A percentile compares a stretch with the other conserved stretches of the same genome.
Conservation (phyloP, 1,284 basidiomycete genomes). For the Leccinum subrobustum region DNA sequence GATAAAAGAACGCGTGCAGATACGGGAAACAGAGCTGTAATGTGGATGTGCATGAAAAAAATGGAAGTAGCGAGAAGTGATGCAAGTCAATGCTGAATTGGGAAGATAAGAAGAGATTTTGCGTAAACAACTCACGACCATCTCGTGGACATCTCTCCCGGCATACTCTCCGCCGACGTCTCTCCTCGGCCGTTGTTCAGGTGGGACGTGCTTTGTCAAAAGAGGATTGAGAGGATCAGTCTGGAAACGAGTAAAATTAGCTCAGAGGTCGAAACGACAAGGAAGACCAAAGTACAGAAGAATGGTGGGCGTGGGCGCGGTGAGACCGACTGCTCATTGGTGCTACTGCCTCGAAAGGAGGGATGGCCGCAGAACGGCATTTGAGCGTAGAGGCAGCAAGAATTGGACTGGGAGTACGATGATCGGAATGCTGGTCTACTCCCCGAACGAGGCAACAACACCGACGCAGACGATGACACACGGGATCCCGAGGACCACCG, state of each 20-base stretch:
- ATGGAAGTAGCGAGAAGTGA: slow-evolving; percentile 6
- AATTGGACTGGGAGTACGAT: not conserved
- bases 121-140: slow-evolving; percentile 59
- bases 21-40: slow-evolving; percentile 23
- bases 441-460: slow-evolving; percentile 10
- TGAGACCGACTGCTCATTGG: slow-evolving; percentile 6
- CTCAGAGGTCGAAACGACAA: not conserved
- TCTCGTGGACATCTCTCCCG: slow-evolving; percentile 64
- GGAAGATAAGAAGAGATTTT: slow-evolving; percentile 15
- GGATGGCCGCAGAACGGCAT: not conserved
- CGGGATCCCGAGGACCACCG: slow-evolving; percentile 20
- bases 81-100: slow-evolving; percentile 5
- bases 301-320: slow-evolving; percentile 2
- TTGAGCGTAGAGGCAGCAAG: slow-evolving; percentile 2
- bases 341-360: slow-evolving; percentile 6
- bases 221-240: slow-evolving; percentile 78
- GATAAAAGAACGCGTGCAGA: slow-evolving; percentile 25
- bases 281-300: slow-evolving; percentile 2
- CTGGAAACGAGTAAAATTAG: slow-evolving; percentile 46
- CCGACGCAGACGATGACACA: slow-evolving; percentile 35
- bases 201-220: slow-evolving; percentile 77
- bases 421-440: not conserved
- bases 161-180: slow-evolving; percentile 74
- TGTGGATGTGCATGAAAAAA: slow-evolving; percentile 15
- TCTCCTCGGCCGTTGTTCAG: slow-evolving; percentile 67